A percentile compares a stretch with the other conserved stretches of the same genome.
phyloP scores from a whole-genome alignment of 805 yeast species.

The Pichia exigua region DNA sequence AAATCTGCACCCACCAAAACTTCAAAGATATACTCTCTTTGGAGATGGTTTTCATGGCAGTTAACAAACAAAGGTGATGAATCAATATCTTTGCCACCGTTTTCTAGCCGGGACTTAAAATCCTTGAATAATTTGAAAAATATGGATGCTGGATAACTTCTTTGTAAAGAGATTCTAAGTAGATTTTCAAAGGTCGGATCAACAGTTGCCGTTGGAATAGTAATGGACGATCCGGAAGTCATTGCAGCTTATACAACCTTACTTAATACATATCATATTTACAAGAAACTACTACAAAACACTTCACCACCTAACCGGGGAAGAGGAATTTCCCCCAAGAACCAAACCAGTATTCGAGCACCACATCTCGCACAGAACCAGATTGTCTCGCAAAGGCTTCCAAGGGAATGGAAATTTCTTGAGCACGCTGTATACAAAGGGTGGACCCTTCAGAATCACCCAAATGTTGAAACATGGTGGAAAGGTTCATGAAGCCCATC shows the following conservation, averaged over 20 bases:
- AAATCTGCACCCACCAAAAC: slow-evolving; percentile 22
- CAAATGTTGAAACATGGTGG: slow-evolving; percentile 25
- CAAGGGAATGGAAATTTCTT: slow-evolving; percentile 26
- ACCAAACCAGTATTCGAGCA: slow-evolving; percentile 29
- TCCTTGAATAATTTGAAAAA: slow-evolving; percentile 24
- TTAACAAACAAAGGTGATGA: slow-evolving; percentile 15
- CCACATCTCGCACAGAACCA: slow-evolving; percentile 25
- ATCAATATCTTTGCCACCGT: slow-evolving; percentile 11
- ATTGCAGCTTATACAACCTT: not conserved
- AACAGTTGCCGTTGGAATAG: not conserved
- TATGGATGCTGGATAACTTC: slow-evolving; percentile 19
- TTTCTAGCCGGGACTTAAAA: slow-evolving; percentile 15
- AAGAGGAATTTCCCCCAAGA: slow-evolving; percentile 29
- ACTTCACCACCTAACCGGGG: slow-evolving; percentile 17
- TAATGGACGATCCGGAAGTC: not conserved
- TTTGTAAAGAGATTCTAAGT: slow-evolving; percentile 16
- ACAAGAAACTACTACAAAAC: not conserved
- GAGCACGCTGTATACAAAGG: slow-evolving; percentile 21
- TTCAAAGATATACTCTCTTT: slow-evolving; percentile 24
- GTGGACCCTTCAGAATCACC: slow-evolving; percentile 24
- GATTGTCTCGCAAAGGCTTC: slow-evolving; percentile 18
- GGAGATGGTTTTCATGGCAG: slow-evolving; percentile 15
- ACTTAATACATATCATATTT: not conserved
- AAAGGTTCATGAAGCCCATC: slow-evolving; percentile 30
- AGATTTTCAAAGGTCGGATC: slow-evolving; percentile 14